Base-by-base conservation (phyloP, 2,329 filamentous ascomycete genomes). In the Exophiala oligosperma region DNA sequence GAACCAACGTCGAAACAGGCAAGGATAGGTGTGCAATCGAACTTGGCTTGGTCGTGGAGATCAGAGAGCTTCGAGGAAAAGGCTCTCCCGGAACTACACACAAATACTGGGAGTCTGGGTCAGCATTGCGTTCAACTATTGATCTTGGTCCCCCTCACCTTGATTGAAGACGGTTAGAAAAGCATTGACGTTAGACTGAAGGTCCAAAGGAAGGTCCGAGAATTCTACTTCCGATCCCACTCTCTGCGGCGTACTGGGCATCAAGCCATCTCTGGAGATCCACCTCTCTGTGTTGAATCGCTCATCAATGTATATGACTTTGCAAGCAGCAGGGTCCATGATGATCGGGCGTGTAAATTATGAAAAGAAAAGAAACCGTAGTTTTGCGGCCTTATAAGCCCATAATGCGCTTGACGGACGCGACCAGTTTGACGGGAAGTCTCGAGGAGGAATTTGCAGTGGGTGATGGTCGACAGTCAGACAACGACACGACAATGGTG, bases 61-160 rank as follows among this genome's bases (percentile, higher is more conserved):
- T 83, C 79, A 54, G 77, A 76, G 21, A 84, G 71, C 67, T 81
- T 80, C 14, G 74, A 72, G 62, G 81, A 74, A 65, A 83, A 83
- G 21, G 80, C 78, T 57, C 76, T 74, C 49, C 79, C 81, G 8
- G 77, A 78, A 46, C 76, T 75, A 66, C 81, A 84, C 38, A 84
- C 72, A 64, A 81, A 80, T 53, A 85, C 81, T 83, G 46, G 35
- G 62, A 51, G 61, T 21, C 7, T 24, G 14, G 28, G 56, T 57
- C 23, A 55, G 48, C 52, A 26, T n/a, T 26, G 41, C 29, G 5
- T 35, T 17, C 26, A 40, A 26, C 17, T 21, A 35, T 41, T 6
- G 23, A 23, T 28, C 14, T 23, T 35, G 26, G 46, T 32, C 9
- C 26, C 4, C 9, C 54, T 62, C 72, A 82, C 81, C 81, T 76